Evolutionary conservation across 2,329 filamentous ascomycete species (phyloP).

Genomic region (Falciphora oryzae): DNA sequence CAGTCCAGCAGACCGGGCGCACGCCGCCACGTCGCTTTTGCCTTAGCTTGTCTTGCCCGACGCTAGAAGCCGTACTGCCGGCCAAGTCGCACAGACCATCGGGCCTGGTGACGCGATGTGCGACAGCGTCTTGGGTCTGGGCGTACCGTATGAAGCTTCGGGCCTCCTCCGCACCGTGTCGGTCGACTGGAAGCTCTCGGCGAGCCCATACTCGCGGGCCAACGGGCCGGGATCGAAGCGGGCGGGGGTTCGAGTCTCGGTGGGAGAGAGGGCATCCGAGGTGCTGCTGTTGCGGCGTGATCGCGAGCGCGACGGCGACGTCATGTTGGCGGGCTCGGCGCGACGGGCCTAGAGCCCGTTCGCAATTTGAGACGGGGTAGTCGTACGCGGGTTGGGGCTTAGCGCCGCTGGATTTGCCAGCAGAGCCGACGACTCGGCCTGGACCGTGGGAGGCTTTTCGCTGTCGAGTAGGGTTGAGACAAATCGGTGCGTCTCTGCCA

Average conservation of each 20-base stretch:
- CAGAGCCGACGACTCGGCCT: neutral
- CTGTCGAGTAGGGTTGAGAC: neutral
- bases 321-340: neutral
- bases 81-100: constrained; percentile 2
- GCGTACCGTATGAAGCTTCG: constrained; percentile 52
- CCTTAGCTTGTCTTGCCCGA: constrained; percentile 6
- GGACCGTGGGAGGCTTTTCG: neutral
- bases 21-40: constrained; percentile 6
- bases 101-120: constrained; percentile 4
- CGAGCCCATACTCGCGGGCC: constrained; percentile 37
- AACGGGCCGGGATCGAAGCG: constrained; percentile 24
- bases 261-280: constrained; percentile 9
- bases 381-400: neutral
- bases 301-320: constrained; percentile 6
- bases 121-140: constrained; percentile 10
- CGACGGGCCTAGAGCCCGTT: neutral
- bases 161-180: constrained; percentile 55
- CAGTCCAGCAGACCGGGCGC: neutral
- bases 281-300: constrained; percentile 9
- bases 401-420: too few relatives aligned
- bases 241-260: constrained; percentile 14
- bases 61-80: neutral
- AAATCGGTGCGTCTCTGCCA: neutral
- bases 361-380: neutral
- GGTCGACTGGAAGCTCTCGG: constrained; percentile 52